Conservation (phyloP, 495 filamentous ascomycete genomes). For the Hypomontagnella monticulosa region DNA sequence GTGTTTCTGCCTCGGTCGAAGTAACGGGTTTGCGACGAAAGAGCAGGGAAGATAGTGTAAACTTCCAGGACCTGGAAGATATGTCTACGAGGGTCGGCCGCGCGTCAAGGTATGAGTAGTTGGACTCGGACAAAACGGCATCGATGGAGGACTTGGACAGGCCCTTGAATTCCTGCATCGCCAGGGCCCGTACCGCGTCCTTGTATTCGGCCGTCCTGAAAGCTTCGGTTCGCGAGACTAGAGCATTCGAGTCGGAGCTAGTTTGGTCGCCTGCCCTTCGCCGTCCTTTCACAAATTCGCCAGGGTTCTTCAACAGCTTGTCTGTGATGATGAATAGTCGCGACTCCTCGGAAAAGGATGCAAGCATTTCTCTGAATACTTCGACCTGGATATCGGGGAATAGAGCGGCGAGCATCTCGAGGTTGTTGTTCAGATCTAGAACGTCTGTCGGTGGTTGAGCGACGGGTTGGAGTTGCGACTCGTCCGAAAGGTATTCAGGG, state of each 20-base stretch:
- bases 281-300: constrained; percentile 77
- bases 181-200: constrained; percentile 68
- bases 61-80: constrained; percentile 85
- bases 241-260: constrained; percentile 29
- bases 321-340: constrained; percentile 86
- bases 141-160: constrained; percentile 82
- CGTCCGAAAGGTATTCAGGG: constrained; percentile 57
- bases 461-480: constrained; percentile 53
- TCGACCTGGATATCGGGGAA: constrained; percentile 91
- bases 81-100: constrained; percentile 78
- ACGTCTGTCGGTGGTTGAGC: constrained; percentile 65
- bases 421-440: constrained; percentile 75
- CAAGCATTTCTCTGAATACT: constrained; percentile 91
- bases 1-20: constrained; percentile 60
- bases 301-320: constrained; percentile 79
- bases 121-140: constrained; percentile 89
- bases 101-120: constrained; percentile 85
- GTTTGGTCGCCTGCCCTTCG: constrained; percentile 64
- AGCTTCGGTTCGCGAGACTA: constrained; percentile 71
- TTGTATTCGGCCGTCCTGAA: constrained; percentile 82
- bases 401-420: constrained; percentile 74
- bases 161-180: constrained; percentile 82
- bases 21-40: constrained; percentile 72
- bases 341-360: constrained; percentile 82
- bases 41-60: constrained; percentile 77